Evolutionary conservation across 73 alveolate genomes (phyloP).

Genomic region (Uronychia setigera): DNA sequence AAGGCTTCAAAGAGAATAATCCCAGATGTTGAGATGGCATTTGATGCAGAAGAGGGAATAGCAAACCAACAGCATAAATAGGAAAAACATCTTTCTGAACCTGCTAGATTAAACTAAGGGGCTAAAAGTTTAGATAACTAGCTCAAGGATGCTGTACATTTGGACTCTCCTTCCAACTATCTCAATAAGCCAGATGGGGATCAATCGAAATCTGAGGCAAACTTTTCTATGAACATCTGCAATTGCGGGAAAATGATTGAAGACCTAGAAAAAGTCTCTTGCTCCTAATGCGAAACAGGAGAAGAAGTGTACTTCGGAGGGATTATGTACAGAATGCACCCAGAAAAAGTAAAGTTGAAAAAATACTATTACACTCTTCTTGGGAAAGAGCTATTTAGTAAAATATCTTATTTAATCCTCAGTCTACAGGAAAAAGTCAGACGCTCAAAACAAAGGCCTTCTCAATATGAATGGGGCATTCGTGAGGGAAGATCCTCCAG

Average conservation of each 20-base stretch:
- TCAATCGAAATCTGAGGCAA: not conserved
- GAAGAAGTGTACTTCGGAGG: constrained; percentile 85
- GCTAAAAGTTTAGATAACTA: too few species aligned
- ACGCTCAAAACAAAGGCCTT: constrained; percentile 77
- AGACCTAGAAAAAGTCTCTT: too few species aligned
- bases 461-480: constrained; percentile 75
- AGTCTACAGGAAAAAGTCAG: constrained; percentile 70
- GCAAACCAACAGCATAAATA: too few species aligned
- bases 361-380: constrained; percentile 77
- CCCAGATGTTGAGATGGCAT: too few species aligned
- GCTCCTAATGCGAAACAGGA: too few species aligned
- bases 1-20: too few species aligned
- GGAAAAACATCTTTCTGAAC: not conserved
- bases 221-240: not conserved
- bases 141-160: too few species aligned
- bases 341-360: constrained; percentile 73
- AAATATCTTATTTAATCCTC: not conserved
- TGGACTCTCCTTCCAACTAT: constrained; percentile 22
- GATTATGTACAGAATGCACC: constrained; percentile 69
- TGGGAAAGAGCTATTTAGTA: constrained; percentile 77
- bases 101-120: too few species aligned
- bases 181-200: not conserved
- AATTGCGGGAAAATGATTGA: not conserved
- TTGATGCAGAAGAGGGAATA: too few species aligned
- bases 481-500: constrained; percentile 73